A percentile compares a stretch with the other conserved stretches of the same genome.
Conservation (phyloP, 2,329 filamentous ascomycete genomes). For the Aspergillus neotritici region DNA sequence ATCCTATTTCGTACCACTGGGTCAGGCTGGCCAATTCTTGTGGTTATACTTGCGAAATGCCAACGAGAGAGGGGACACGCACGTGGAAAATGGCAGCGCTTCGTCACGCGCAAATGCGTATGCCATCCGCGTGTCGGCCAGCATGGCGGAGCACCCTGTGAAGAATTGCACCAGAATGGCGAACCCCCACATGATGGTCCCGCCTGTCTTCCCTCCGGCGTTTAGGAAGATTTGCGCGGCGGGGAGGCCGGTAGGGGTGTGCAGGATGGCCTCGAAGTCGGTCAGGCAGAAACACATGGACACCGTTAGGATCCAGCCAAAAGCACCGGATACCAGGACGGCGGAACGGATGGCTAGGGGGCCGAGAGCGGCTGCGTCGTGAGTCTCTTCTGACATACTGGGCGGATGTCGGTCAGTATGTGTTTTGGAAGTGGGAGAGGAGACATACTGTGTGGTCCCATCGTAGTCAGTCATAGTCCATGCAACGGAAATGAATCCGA, state of each 20-base stretch:
- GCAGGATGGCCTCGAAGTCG: slow-evolving; percentile 53
- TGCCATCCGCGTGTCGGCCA: slow-evolving; percentile 59
- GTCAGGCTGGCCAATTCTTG: neutral
- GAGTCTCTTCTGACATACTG: slow-evolving; percentile 62
- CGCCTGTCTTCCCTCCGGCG: slow-evolving; percentile 52
- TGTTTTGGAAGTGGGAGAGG: neutral
- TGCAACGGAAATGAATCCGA: slow-evolving; percentile 46
- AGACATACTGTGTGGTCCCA: slow-evolving; percentile 56
- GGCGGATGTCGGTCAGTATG: neutral
- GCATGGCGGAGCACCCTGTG: slow-evolving; percentile 59
- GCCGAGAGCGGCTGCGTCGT: slow-evolving; percentile 56
- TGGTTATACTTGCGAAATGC: neutral
- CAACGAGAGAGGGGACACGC: slow-evolving; percentile 13
- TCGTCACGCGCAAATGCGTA: slow-evolving; percentile 58
- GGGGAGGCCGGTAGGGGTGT: slow-evolving; percentile 55
- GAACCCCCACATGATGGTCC: slow-evolving; percentile 56
- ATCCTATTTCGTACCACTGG: slow-evolving; percentile 31
- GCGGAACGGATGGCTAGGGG: slow-evolving; percentile 56
- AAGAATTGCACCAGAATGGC: slow-evolving; percentile 61
- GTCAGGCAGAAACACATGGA: slow-evolving; percentile 59
- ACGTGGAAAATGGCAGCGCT: slow-evolving; percentile 56
- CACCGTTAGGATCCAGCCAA: slow-evolving; percentile 60
- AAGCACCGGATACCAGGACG: slow-evolving; percentile 54
- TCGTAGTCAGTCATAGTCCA: slow-evolving; percentile 65
- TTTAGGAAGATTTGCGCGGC: slow-evolving; percentile 57